Conservation (phyloP, 352 stramenopile genomes). For the Phytopythium delawarense region DNA sequence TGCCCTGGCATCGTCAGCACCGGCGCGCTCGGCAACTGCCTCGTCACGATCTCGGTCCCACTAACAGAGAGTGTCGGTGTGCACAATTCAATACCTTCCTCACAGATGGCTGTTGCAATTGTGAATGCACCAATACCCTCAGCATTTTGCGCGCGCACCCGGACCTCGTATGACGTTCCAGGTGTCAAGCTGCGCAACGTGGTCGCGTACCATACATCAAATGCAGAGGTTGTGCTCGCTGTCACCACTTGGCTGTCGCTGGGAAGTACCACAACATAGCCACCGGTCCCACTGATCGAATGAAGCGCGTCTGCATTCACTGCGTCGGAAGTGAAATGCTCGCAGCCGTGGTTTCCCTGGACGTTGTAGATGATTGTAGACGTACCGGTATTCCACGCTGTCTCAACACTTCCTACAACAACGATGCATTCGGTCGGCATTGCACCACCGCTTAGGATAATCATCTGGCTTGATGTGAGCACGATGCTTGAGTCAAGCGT, state of each 20-base stretch:
- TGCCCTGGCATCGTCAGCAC: constrained; percentile 44
- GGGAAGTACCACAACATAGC: constrained; percentile 29
- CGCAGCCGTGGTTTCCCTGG: constrained; percentile 52
- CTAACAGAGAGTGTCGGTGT: constrained; percentile 11
- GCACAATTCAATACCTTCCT: constrained; percentile 83
- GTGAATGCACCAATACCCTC: constrained; percentile 64
- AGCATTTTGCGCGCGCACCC: constrained; percentile 80
- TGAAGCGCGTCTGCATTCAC: constrained; percentile 48
- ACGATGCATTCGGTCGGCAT: constrained; percentile 48
- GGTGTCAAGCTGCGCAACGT: constrained; percentile 30
- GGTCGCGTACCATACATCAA: constrained; percentile 18
- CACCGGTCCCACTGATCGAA: constrained; percentile 22
- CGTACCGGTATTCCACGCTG: constrained; percentile 24
- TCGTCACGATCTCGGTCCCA: constrained; percentile 33
- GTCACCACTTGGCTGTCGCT: neutral
- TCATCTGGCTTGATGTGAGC: constrained; percentile 32
- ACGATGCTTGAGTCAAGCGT: constrained; percentile 29
- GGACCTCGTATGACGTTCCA: constrained; percentile 71
- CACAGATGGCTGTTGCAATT: constrained; percentile 83
- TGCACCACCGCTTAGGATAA: constrained; percentile 32
- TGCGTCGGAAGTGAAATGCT: constrained; percentile 35
- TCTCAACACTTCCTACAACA: constrained; percentile 27
- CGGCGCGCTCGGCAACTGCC: constrained; percentile 54
- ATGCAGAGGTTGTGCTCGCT: neutral
- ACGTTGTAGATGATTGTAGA: constrained; percentile 8